Base-by-base conservation (phyloP, 1,139 yeast genomes). In the Candida buenavistaensis region DNA sequence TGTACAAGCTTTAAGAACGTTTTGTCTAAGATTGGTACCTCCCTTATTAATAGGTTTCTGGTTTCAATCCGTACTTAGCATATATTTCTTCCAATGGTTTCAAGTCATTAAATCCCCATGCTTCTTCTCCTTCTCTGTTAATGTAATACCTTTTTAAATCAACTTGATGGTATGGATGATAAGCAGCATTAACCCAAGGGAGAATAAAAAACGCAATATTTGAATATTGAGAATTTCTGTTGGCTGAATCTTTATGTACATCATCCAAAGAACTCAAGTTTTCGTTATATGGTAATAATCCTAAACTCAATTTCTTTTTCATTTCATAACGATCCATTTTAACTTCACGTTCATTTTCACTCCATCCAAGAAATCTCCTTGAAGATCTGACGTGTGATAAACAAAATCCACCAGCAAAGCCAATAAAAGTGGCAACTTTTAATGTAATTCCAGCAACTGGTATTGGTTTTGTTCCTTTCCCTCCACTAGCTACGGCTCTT, bases 161-260 rank as follows among this genome's bases (percentile, higher is more conserved):
- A 39, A 84, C 81, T 23, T 94, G 95, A 59, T 87, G 96, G 64
- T 80, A 82, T 49, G 87, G 89, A 60, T 87, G 96, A 54, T 80
- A 65, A 33, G 82, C 89, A 46, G 84, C 65, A 63, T 87, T 87
- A 69, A 87, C 85, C 89, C 90, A 82, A 24, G 95, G 95, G 51
- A 86, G 62, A 44, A 84, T 56, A 38, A 82, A 78, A 51, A 82
- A 56, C 39, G 72, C 64, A 40, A 78, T 61, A 51, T 79, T 80
- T 6, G 95, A 79, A 56, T 80, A 81, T 50, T 82, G 85, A 15
- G 95, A 82, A 68, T 85, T 83, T 65, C 89, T 78, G 53, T 85
- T 81, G 45, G 95, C 80, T 46, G 84, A 70, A 50, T 81, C 85
- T 59, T 86, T 86, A 52, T 82, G 62, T 69, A 89, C 79, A 47